Evolutionary conservation across 2,329 filamentous ascomycete genomes (phyloP).

Genomic region (Beauveria sp.): DNA sequence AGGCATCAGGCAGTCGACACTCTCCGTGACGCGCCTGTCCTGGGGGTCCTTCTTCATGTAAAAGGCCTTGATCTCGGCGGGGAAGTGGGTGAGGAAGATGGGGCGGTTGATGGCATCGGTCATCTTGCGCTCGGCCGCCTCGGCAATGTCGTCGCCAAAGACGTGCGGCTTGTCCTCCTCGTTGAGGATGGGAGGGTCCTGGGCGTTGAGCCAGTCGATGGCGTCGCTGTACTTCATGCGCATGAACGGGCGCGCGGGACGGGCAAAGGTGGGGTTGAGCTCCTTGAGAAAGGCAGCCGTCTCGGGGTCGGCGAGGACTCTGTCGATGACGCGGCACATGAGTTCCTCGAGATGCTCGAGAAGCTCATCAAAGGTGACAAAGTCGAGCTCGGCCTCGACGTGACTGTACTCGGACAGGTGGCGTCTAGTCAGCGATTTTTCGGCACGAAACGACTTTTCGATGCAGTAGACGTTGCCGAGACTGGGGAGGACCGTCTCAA

Average conservation of each 20-base stretch:
- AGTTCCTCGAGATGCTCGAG: conserved; percentile 80
- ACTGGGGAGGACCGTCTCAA: conserved; percentile 86
- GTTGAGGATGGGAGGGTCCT: conserved; percentile 74
- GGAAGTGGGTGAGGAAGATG: conserved; percentile 96
- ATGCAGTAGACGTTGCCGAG: conserved; percentile 96
- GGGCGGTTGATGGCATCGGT: conserved; percentile 93
- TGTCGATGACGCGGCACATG: conserved; percentile 77
- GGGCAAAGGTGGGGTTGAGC: conserved; percentile 85
- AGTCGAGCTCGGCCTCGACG: conserved; percentile 93
- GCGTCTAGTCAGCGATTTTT: conserved; percentile 89
- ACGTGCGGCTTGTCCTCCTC: conserved; percentile 84
- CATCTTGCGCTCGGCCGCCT: conserved; percentile 94
- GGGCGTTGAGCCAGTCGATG: conserved; percentile 85
- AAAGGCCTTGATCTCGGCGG: conserved; percentile 94
- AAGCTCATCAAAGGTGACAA: conserved; percentile 86
- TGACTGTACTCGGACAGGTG: conserved; percentile 96
- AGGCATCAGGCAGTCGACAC: conserved; percentile 79
- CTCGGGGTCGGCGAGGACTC: conserved; percentile 64
- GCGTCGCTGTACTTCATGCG: conserved; percentile 94
- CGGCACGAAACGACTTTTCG: conserved; percentile 96
- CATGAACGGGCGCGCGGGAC: conserved; percentile 77
- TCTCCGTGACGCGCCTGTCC: conserved; percentile 83
- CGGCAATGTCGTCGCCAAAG: conserved; percentile 96
- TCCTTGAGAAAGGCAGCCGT: conserved; percentile 68
- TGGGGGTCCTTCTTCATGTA: conserved; percentile 89